These are phyloP conservation scores for Actinomucor elegans DNA, from an alignment of 371 early-diverging fungal species.

Conservation along the genomic window DNA sequence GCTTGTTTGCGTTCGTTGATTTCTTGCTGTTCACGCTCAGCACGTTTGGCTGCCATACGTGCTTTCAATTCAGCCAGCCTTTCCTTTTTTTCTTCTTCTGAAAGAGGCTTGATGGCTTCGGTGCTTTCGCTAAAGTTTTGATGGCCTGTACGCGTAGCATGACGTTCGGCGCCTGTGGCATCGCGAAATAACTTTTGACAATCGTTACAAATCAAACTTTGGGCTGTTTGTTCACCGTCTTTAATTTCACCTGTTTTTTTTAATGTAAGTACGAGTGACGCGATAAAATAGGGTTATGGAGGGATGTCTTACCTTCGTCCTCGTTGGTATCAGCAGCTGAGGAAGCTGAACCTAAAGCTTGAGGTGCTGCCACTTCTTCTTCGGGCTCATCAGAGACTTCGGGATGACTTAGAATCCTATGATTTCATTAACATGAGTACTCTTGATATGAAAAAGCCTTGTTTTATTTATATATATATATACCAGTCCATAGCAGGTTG, in stretches of 20 bases:
- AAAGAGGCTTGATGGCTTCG: slow-evolving; percentile 79
- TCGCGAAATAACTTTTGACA: slow-evolving; percentile 83
- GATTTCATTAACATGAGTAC: too few species aligned
- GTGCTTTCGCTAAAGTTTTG: slow-evolving; percentile 87
- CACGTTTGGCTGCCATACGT: slow-evolving; percentile 70
- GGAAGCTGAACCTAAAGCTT: slow-evolving; percentile 29
- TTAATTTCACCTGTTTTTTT: slow-evolving; percentile 61
- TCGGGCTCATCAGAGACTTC: slow-evolving; percentile 74
- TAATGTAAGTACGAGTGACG: background rate
- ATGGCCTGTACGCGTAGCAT: slow-evolving; percentile 83
- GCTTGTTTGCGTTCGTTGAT: slow-evolving; percentile 68
- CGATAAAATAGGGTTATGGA: background rate
- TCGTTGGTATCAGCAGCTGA: slow-evolving; percentile 14
- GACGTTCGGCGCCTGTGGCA: slow-evolving; percentile 78
- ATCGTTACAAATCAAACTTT: slow-evolving; percentile 84
- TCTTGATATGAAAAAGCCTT: too few species aligned
- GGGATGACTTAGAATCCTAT: slow-evolving; percentile 74
- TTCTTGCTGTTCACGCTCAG: slow-evolving; percentile 60
- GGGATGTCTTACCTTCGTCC: slow-evolving; percentile 39
- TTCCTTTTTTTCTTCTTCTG: slow-evolving; percentile 80
- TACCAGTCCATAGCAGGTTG: slow-evolving; percentile 92
- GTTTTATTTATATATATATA: too few species aligned
- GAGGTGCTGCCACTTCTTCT: slow-evolving; percentile 30
- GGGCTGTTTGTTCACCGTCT: slow-evolving; percentile 66
- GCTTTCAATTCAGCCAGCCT: slow-evolving; percentile 79